Evolutionary conservation across 495 filamentous ascomycete species (phyloP).

Genomic region (Penicillium alfredii): DNA sequence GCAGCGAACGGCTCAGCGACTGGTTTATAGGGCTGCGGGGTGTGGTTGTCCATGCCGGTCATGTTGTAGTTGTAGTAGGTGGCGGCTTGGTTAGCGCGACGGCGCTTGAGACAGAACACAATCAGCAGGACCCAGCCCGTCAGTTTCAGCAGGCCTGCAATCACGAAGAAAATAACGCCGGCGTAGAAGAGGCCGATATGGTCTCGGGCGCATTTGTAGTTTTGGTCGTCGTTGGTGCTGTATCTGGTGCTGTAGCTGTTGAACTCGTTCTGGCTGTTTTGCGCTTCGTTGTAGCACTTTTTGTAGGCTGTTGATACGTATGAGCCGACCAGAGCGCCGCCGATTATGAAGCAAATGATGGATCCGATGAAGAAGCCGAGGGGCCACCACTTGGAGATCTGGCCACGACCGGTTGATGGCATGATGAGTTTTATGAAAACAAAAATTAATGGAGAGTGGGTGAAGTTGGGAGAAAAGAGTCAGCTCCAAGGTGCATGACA

Average conservation of each 20-base stretch:
- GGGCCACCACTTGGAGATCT: conserved; percentile 16
- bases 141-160: conserved; percentile 7
- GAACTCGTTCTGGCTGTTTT: conserved; percentile 2
- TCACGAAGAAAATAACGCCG: conserved; percentile 11
- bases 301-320: conserved; percentile 5
- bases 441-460: too few relatives aligned
- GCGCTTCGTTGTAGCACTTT: conserved; percentile 6
- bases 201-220: conserved; percentile 3
- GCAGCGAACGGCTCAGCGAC: neutral
- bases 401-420: too few relatives aligned
- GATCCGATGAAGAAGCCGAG: conserved; percentile 19
- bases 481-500: too few relatives aligned
- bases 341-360: conserved; percentile 18
- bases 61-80: neutral
- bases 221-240: conserved; percentile 4
- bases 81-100: neutral
- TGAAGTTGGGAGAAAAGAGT: too few relatives aligned
- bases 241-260: conserved; percentile 2
- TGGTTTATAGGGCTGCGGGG: too few relatives aligned
- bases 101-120: neutral
- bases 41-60: neutral
- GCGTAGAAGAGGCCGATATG: conserved; percentile 14
- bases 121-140: neutral
- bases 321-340: conserved; percentile 17
- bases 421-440: too few relatives aligned